Evolutionary conservation across 441 rosid genomes (phyloP).

Genomic region (Corymbia citriodora): DNA sequence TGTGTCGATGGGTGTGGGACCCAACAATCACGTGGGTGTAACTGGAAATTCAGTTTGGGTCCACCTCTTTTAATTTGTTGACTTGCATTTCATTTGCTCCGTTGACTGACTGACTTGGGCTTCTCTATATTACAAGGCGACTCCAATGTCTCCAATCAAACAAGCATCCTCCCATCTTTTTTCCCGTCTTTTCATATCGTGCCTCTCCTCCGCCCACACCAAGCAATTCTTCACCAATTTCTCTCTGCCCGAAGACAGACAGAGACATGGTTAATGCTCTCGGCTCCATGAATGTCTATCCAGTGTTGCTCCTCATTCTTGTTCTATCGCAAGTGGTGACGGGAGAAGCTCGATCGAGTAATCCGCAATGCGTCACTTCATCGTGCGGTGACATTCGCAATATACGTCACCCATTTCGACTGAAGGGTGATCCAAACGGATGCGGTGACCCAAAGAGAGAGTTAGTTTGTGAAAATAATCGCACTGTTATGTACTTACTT

Average conservation of each 20-base stretch:
- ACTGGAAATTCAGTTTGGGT: no score
- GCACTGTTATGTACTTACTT: rapidly evolving
- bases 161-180: background rate
- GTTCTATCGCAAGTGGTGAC: rapidly evolving
- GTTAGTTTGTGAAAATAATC: background rate
- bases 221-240: background rate
- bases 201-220: background rate
- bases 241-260: no score
- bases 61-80: no score
- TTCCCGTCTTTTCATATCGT: background rate
- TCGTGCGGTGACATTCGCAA: background rate
- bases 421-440: background rate
- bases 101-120: no score
- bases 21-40: no score
- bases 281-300: background rate
- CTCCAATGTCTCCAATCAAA: background rate
- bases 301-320: background rate
- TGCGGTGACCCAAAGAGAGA: background rate
- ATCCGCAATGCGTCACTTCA: background rate
- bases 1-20: no score
- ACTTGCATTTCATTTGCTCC: no score
- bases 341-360: rapidly evolving
- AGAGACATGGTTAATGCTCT: background rate
- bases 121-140: no score
- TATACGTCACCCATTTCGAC: rapidly evolving